phyloP scores from a whole-genome alignment of 768 basidiomycete species.

The Boletellus sp. region DNA sequence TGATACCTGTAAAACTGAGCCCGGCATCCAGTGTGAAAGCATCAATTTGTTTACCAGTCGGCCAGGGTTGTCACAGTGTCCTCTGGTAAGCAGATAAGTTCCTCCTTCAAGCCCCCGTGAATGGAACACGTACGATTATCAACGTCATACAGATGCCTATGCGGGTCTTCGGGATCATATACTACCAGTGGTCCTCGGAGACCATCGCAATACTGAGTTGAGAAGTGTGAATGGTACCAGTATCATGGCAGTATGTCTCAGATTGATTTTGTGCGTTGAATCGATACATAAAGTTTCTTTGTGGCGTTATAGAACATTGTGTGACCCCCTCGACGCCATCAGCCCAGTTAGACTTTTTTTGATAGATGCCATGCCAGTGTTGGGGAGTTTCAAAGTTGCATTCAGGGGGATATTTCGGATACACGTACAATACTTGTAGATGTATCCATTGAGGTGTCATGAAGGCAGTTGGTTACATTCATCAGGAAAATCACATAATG shows the following conservation, averaged over 20 bases:
- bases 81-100: neutral
- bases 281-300: neutral
- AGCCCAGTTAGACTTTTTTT: neutral
- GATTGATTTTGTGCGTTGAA: neutral
- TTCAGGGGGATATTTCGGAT: too few relatives aligned
- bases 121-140: neutral
- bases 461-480: neutral
- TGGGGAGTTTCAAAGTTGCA: neutral
- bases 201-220: slow-evolving; percentile 1
- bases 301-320: neutral
- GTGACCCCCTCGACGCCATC: neutral
- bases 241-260: too few relatives aligned
- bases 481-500: too few relatives aligned
- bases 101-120: too few relatives aligned
- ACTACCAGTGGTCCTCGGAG: neutral
- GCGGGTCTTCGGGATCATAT: neutral
- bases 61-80: neutral
- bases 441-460: neutral
- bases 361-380: neutral
- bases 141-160: neutral
- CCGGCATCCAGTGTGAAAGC: too few relatives aligned
- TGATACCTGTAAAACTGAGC: too few relatives aligned
- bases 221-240: neutral
- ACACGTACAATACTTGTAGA: neutral
- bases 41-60: neutral